A percentile compares a stretch with the other conserved stretches of the same genome.
These are phyloP conservation scores for Geranomyces variabilis DNA, from an alignment of 192 early-diverging fungal species.

Conservation along the genomic window DNA sequence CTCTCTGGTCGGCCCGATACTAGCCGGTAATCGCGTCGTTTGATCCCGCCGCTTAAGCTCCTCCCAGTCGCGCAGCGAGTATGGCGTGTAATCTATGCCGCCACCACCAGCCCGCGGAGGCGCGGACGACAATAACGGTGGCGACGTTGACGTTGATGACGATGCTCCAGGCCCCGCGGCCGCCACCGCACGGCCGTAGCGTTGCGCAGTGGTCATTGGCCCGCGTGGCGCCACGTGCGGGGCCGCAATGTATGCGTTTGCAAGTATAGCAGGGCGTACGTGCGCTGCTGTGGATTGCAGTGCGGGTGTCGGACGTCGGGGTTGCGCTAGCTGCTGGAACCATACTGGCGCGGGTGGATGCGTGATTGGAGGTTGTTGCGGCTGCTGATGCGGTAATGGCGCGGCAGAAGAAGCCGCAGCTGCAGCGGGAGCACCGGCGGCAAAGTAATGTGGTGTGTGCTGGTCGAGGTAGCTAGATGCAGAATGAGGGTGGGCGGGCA, in stretches of 20 bases:
- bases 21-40: not conserved
- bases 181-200: not conserved
- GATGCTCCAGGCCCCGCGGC: not conserved
- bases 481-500: not conserved
- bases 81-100: slow-evolving; percentile 4
- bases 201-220: not conserved
- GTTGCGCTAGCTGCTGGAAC: slow-evolving; percentile 17
- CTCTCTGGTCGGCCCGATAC: slow-evolving; percentile 8
- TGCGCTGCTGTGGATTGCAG: not conserved
- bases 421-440: not conserved
- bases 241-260: slow-evolving; percentile 6
- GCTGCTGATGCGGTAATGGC: not conserved
- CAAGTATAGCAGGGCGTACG: not conserved
- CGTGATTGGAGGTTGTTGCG: not conserved
- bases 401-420: not conserved
- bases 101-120: not conserved
- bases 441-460: not conserved
- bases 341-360: slow-evolving; percentile 3
- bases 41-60: slow-evolving; percentile 3
- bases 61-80: slow-evolving; percentile 21
- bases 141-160: not conserved
- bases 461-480: slow-evolving; percentile 3
- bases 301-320: not conserved
- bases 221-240: not conserved
- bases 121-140: not conserved